Conservation (phyloP, 2,329 filamentous ascomycete species). For the Cladorrhinum sp. region DNA sequence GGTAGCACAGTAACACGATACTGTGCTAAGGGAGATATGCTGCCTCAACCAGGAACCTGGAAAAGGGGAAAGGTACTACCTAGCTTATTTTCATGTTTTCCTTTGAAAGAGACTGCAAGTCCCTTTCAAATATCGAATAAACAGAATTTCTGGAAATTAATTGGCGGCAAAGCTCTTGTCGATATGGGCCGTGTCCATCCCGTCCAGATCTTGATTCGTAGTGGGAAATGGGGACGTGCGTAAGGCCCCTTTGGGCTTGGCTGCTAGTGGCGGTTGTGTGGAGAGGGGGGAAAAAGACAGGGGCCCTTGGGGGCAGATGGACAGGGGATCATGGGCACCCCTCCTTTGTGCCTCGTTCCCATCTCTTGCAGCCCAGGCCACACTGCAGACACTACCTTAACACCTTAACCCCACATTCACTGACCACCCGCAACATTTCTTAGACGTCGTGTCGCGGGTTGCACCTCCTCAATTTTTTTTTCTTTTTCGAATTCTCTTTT, state of each 20-base stretch:
- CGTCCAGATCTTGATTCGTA: neutral
- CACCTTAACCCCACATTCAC: constrained; percentile 25
- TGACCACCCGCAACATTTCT: constrained; percentile 21
- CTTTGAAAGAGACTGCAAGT: neutral
- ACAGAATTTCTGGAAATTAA: neutral
- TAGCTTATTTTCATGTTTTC: neutral
- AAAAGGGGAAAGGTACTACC: no score
- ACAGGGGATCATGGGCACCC: constrained; percentile 20
- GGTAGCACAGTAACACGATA: neutral
- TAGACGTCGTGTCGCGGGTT: neutral
- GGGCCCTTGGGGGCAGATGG: neutral
- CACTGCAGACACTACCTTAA: neutral
- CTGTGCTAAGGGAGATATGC: neutral
- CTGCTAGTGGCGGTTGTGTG: neutral
- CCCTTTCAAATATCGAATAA: no score
- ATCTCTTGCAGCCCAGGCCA: constrained; percentile 15
- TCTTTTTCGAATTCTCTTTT: neutral
- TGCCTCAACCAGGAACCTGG: neutral
- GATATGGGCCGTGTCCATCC: neutral
- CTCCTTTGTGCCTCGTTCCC: constrained; percentile 20
- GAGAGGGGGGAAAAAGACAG: neutral
- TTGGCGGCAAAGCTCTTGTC: neutral
- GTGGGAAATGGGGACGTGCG: constrained; percentile 1
- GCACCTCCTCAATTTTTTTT: constrained; percentile 9
- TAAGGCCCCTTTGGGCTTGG: neutral